Evolutionary conservation across 164 flowering plant species (phyloP).

Genomic region (Aristolochia californica): DNA sequence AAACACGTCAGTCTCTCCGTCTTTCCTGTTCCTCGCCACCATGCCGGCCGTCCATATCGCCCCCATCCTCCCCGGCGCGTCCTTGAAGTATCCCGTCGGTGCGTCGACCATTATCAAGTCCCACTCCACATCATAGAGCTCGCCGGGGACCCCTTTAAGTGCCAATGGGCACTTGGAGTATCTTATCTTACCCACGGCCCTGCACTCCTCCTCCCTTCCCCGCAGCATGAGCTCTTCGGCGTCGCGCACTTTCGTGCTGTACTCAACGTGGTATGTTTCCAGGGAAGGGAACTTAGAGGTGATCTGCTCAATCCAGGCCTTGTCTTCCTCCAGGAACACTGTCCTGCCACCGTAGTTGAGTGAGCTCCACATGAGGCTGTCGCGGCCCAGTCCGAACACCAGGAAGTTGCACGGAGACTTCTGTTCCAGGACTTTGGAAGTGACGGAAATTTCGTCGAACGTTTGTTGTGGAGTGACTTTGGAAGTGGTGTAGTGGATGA

Average conservation of each 20-base stretch:
- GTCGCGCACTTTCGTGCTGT: conserved; percentile 50
- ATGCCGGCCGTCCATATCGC: conserved; percentile 82
- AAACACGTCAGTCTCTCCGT: conserved; percentile 74
- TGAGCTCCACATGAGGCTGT: conserved; percentile 75
- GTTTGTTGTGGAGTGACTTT: conserved; percentile 71
- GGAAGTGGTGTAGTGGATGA: conserved; percentile 59
- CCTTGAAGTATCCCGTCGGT: conserved; percentile 71
- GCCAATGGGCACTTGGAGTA: conserved; percentile 48
- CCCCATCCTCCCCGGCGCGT: conserved; percentile 88
- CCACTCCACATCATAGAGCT: conserved; percentile 61
- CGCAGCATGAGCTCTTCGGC: conserved; percentile 44
- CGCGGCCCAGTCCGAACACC: conserved; percentile 85
- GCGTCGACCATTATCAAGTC: conserved; percentile 95
- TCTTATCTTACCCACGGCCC: conserved; percentile 31
- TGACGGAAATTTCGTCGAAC: conserved; percentile 48
- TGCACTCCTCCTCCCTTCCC: conserved; percentile 44
- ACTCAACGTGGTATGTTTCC: conserved; percentile 56
- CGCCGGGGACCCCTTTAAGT: conserved; percentile 47
- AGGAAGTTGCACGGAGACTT: conserved; percentile 90
- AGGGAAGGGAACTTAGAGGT: conserved; percentile 36
- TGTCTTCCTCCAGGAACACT: conserved; percentile 73
- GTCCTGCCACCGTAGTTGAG: conserved; percentile 78
- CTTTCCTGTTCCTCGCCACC: conserved; percentile 69
- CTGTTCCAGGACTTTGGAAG: conserved; percentile 28
- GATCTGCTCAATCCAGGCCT: conserved; percentile 58